A percentile compares a stretch with the other conserved stretches of the same genome.
These are phyloP conservation scores for Diversispora eburnea DNA, from an alignment of 192 early-diverging fungal genomes.

Conservation along the genomic window DNA sequence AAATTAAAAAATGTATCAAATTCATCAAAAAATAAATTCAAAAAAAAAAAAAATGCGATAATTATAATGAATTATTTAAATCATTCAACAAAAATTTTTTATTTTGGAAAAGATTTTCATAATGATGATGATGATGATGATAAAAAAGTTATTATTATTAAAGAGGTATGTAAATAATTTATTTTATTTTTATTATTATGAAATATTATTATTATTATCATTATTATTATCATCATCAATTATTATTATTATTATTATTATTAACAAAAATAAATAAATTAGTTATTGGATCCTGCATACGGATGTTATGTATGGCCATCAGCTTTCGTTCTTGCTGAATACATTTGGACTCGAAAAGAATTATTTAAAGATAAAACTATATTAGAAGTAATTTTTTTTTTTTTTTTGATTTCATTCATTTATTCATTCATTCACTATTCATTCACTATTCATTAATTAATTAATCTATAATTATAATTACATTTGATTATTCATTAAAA, in stretches of 20 bases:
- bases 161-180: background rate
- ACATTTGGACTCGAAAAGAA: slow-evolving; percentile 40
- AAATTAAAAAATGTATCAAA: no score
- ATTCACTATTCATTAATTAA: no score
- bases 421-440: no score
- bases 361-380: slow-evolving; percentile 35
- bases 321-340: slow-evolving; percentile 60
- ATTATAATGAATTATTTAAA: no score
- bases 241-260: background rate
- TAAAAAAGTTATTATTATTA: background rate
- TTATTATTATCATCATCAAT: background rate
- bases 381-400: slow-evolving; percentile 35
- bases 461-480: no score
- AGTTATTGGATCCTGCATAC: slow-evolving; percentile 56
- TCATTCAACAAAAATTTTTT: background rate
- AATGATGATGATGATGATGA: background rate
- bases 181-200: no score
- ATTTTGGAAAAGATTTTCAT: background rate
- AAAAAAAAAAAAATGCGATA: no score
- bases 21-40: no score
- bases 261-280: background rate
- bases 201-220: background rate
- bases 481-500: no score
- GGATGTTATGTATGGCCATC: slow-evolving; percentile 74
- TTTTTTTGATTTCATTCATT: no score